These are phyloP conservation scores for Sporothrix inflata DNA, from an alignment of 2,329 filamentous ascomycete genomes.

Conservation along the genomic window DNA sequence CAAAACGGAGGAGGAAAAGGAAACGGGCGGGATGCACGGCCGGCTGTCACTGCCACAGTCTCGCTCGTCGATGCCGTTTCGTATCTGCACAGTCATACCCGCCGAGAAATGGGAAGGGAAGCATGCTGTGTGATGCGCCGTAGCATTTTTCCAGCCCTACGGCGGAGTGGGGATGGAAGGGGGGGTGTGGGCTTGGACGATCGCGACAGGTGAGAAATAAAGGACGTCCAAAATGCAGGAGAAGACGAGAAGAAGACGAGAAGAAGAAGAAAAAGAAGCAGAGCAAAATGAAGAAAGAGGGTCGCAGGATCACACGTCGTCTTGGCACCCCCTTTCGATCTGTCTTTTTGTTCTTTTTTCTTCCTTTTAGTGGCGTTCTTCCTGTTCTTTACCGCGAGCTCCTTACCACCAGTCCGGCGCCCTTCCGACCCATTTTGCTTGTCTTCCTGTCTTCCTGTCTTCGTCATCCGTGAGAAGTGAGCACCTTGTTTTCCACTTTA, in stretches of 20 bases:
- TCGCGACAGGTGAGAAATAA: background rate
- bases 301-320: background rate
- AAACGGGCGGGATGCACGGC: background rate
- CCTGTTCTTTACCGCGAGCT: background rate
- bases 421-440: background rate
- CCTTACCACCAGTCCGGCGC: background rate
- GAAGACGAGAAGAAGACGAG: background rate
- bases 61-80: background rate
- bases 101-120: background rate
- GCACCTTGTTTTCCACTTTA: slow-evolving; percentile 1
- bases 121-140: background rate
- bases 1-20: background rate
- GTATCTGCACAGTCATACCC: slow-evolving; percentile 21
- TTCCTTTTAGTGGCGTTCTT: background rate
- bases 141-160: slow-evolving; percentile 8
- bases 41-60: slow-evolving; percentile 9
- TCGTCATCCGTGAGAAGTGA: slow-evolving; percentile 11
- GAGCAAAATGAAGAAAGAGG: too few relatives aligned
- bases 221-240: background rate
- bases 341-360: background rate
- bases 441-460: background rate
- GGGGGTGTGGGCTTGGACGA: background rate
- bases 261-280: background rate
- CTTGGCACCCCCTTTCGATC: background rate
- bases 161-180: background rate